A percentile compares a stretch with the other conserved stretches of the same genome.
These are phyloP conservation scores for Salvia rosmarinus DNA, from an alignment of 257 asterid genomes.

Conservation along the genomic window DNA sequence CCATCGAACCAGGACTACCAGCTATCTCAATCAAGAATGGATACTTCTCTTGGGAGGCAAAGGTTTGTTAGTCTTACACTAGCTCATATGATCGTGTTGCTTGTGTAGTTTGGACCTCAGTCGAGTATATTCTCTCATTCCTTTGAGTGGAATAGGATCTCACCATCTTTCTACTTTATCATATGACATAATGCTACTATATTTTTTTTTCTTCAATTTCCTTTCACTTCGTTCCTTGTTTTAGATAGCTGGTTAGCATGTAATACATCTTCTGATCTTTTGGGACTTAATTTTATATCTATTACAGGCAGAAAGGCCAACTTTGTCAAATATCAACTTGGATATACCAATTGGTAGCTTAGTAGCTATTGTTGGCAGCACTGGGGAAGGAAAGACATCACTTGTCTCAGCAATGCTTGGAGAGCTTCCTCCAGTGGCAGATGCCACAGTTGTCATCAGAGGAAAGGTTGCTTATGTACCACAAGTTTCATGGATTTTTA, in stretches of 20 bases:
- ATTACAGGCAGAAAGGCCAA: conserved; percentile 72
- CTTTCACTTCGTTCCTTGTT: conserved; percentile 10
- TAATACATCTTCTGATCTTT: background rate
- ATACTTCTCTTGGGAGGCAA: conserved; percentile 89
- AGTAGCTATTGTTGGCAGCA: conserved; percentile 90
- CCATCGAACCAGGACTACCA: conserved; percentile 76
- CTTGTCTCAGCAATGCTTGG: conserved; percentile 98
- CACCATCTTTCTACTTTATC: conserved; percentile 19
- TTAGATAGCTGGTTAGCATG: conserved; percentile 24
- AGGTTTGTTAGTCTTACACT: conserved; percentile 53
- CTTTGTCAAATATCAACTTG: conserved; percentile 81
- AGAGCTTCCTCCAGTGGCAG: conserved; percentile 81
- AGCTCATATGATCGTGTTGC: background rate
- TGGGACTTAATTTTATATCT: conserved; percentile 27
- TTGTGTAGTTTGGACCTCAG: conserved; percentile 3
- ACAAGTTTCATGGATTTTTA: conserved; percentile 98
- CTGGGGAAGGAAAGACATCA: conserved; percentile 99
- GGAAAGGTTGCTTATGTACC: conserved; percentile 95
- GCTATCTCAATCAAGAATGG: conserved; percentile 93
- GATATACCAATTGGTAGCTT: conserved; percentile 87
- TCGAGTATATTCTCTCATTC: background rate
- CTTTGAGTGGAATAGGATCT: background rate
- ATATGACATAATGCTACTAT: background rate
- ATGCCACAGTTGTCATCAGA: conserved; percentile 68
- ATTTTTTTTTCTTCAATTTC: background rate